Percentiles rank a stretch among this genome's conserved stretches.
Conservation (phyloP, 225 moss, liverwort and hornwort species). For the Lunularia cruciata region DNA sequence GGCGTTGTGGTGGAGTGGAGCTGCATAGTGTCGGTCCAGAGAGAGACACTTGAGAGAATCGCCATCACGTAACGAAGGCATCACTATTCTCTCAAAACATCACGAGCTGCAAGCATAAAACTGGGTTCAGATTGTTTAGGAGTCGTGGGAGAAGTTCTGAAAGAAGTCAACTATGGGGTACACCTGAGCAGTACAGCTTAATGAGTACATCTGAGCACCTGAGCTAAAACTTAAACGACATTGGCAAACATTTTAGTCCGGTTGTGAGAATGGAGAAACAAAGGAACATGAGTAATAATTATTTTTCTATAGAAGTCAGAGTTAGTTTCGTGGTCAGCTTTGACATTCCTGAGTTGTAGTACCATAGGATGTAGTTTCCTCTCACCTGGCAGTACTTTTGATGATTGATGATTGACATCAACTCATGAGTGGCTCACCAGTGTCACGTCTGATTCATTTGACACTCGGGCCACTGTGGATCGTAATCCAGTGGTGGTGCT, state of each 20-base stretch:
- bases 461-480: background rate
- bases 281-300: background rate
- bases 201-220: slow-evolving; percentile 3
- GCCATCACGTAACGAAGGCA: slow-evolving; percentile 5
- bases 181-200: background rate
- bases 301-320: slow-evolving; percentile 13
- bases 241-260: too few relatives aligned
- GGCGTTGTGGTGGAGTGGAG: background rate
- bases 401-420: slow-evolving; percentile 16
- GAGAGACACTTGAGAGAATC: background rate
- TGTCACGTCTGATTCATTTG: slow-evolving; percentile 3
- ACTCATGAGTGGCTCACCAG: slow-evolving; percentile 8
- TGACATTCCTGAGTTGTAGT: slow-evolving; percentile 16
- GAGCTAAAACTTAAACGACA: background rate
- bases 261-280: background rate
- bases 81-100: slow-evolving; percentile 3
- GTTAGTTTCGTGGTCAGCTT: slow-evolving; percentile 15
- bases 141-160: background rate
- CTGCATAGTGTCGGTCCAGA: slow-evolving; percentile 14
- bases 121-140: background rate
- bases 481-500: background rate
- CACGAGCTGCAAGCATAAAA: slow-evolving; percentile 6
- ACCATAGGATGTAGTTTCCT: background rate
- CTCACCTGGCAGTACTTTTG: background rate
- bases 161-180: slow-evolving; percentile 2